Base-by-base conservation (phyloP, 805 yeast genomes). In the Teunomyces gatunensis region DNA sequence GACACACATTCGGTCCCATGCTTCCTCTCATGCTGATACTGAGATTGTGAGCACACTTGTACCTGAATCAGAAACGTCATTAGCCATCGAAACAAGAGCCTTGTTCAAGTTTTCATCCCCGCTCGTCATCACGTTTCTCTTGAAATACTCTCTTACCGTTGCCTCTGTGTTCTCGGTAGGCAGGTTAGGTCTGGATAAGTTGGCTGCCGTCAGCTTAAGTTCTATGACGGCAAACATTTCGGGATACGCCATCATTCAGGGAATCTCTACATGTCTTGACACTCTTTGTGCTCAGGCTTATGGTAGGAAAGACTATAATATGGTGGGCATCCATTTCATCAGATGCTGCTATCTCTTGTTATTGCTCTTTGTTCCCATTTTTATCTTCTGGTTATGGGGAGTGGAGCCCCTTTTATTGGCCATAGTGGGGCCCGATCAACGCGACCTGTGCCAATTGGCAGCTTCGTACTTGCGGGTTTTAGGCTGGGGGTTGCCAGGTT, bases 81-180 rank as follows among this genome's bases (percentile, higher is more conserved):
- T 67, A 12, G 15, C 49, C 3, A 67, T 68, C 27, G 84, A 79
- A 60, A 50, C 70, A 9, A 61, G 56, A 42, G 69, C 67, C 11
- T 57, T 80, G 43, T 29, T 67, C 17, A 54, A 59, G 34, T 76
- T 73, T 48, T 78, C 84, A 0, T 49, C 74, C 7, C 92, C 92
- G 0, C 65, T 86, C 55, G 73, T 84, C 15, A 67, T 83, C 44
- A 85, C 92, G 0, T 86, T 86, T 55, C 60, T 86, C 23, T 65
- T 86, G 49, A 90, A 86, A 60, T 83, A 84, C 60, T 85, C 90
- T 0, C 69, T 86, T 42, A 83, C 89, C 3, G 84, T 87, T 44
- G 89, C 90, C 12, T 83, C 89, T 0, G 87, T 86, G 29, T 85
- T 87, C 60, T 81, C 87, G 2, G 91, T 85, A 27, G 90, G 92